Conservation (phyloP, 2,329 filamentous ascomycete species). For the Exophiala spinifera region DNA sequence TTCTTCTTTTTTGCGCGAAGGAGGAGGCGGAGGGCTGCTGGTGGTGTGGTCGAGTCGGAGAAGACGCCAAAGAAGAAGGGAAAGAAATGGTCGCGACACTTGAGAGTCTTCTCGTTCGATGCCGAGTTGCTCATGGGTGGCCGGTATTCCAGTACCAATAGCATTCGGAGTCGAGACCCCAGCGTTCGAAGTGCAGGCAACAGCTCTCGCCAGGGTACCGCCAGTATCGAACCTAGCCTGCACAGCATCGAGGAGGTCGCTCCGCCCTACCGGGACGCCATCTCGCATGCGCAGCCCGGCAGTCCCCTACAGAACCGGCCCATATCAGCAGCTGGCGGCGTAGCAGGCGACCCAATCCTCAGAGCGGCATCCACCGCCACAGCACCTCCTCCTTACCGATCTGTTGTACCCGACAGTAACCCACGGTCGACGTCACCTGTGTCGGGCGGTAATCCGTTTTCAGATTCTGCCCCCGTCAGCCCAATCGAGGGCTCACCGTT, state of each 20-base stretch:
- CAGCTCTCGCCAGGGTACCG: conserved; percentile 12
- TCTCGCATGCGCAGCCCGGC: conserved; percentile 17
- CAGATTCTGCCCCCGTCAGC: conserved; percentile 25
- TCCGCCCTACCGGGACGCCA: conserved; percentile 28
- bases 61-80: conserved; percentile 20
- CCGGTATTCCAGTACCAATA: conserved; percentile 29
- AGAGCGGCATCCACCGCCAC: conserved; percentile 26
- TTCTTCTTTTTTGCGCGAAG: conserved; percentile 25
- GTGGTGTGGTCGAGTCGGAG: conserved; percentile 14
- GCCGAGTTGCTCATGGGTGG: conserved; percentile 29
- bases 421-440: conserved; percentile 3
- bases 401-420: conserved; percentile 7
- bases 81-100: conserved; percentile 29
- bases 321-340: conserved; percentile 2
- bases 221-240: conserved; percentile 22
- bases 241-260: conserved; percentile 30
- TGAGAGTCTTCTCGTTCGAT: conserved; percentile 29
- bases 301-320: conserved; percentile 11
- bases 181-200: conserved; percentile 22
- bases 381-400: conserved; percentile 27
- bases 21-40: conserved; percentile 18
- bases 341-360: conserved; percentile 18
- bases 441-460: conserved; percentile 23
- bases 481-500: conserved; percentile 28
- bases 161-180: conserved; percentile 26